Conservation (phyloP, 2,329 filamentous ascomycete species). For the Mycosphaerella sp. region DNA sequence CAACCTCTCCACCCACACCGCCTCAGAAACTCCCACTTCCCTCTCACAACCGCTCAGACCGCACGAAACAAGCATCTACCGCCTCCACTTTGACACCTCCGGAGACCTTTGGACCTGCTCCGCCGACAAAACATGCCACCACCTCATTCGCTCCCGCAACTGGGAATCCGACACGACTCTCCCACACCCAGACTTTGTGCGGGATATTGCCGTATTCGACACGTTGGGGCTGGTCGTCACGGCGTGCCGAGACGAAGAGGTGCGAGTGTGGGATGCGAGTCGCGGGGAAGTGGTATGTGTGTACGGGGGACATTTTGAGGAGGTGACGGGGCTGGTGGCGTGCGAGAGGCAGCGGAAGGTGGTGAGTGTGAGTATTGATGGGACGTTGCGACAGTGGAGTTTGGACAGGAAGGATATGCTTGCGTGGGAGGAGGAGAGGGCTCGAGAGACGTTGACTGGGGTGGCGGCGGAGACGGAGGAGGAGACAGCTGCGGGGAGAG, state of each 20-base stretch:
- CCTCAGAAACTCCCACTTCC: conserved; percentile 47
- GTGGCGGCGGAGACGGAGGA: conserved; percentile 36
- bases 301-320: conserved; percentile 76
- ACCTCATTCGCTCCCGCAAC: conserved; percentile 59
- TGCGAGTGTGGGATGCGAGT: conserved; percentile 73
- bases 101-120: conserved; percentile 88
- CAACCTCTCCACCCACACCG: conserved; percentile 38
- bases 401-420: conserved; percentile 57
- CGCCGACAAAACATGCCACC: conserved; percentile 81
- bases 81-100: conserved; percentile 58
- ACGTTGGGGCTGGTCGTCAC: conserved; percentile 74
- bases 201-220: conserved; percentile 62
- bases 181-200: conserved; percentile 81
- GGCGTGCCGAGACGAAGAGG: conserved; percentile 81
- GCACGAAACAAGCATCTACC: conserved; percentile 89
- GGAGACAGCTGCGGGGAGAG: conserved; percentile 37
- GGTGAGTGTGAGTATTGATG: conserved; percentile 83
- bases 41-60: conserved; percentile 56
- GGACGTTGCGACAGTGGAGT: conserved; percentile 79
- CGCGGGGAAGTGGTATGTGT: conserved; percentile 30
- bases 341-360: conserved; percentile 43
- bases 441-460: conserved; percentile 43
- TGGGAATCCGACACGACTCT: conserved; percentile 69
- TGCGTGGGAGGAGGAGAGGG: conserved; percentile 42
- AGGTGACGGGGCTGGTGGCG: conserved; percentile 73